Evolutionary conservation across 768 basidiomycete genomes (phyloP), one percentile per base, ranked within the genome.

Genomic region (Lactarius trivialis): DNA sequence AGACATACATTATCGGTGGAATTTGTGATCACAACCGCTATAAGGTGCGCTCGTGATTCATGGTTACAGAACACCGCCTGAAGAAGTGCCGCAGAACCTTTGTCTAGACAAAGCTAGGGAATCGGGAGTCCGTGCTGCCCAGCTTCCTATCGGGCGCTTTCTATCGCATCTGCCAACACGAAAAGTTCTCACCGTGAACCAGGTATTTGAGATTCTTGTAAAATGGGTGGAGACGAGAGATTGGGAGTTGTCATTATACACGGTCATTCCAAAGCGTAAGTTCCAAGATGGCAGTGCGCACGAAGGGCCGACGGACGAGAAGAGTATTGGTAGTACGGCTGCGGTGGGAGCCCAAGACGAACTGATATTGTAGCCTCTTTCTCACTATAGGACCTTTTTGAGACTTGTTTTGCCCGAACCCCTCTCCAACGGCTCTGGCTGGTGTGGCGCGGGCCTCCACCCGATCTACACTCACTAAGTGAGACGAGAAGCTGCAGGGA

Each of bases 161-260:
- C 77, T 98, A 37, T 80, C 87, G 49, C 82, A 88, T 53, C 78
- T 99, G 60, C 81, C 87, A 34, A 94, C 95, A 11, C 85, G 97
- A 64, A 98, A 98, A 70, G 93, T 99, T 34, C 79, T 99, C 65
- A 99, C 97, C 1, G 94, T 99, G 58, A 98, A 99, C 73, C 97
- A 98, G 75, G 83, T 82, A 48, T 91, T 95, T 70, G 93, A 96
- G 73, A 97, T 98, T 67, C 78, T 99, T 60, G 73, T 94, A 21
- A 84, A 86, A 67, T 98, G 93, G 90, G 82, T 88, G n/a, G 89
- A 92, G 70, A 85, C 81, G 15, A 80, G 82, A 64, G 81, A 88
- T 68, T 99, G 97, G 97, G 85, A 89, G 70, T 73, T 83, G 60
- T 91, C 97, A 0, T 81, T 99, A 56, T 83, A 89, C 70, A 79